Evolutionary conservation across 257 asterid species (phyloP).

Genomic region (Cynanchum wilfordii): DNA sequence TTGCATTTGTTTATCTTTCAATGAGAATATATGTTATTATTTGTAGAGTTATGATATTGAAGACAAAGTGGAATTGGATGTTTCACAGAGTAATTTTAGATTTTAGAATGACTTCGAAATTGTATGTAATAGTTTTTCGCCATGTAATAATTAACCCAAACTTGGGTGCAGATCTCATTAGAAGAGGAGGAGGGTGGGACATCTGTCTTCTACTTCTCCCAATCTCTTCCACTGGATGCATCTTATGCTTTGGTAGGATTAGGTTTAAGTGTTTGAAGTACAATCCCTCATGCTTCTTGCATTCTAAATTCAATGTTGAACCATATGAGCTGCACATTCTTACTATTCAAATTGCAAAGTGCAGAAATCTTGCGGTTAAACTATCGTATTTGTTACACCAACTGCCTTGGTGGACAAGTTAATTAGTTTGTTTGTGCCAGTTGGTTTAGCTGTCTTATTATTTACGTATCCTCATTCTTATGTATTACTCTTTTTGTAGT

Average conservation of each 20-base stretch:
- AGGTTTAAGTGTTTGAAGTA: neutral
- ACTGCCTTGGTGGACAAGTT: neutral
- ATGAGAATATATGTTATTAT: neutral
- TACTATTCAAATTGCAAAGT: neutral
- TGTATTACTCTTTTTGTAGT: conserved; percentile 36
- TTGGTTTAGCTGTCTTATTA: neutral
- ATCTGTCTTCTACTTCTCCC: no score
- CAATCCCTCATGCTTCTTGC: neutral
- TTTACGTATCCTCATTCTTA: neutral
- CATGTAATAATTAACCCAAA: neutral
- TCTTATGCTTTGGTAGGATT: no score
- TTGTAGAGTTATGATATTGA: neutral
- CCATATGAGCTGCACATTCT: neutral
- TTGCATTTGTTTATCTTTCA: neutral
- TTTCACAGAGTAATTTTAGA: neutral
- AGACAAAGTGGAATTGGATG: neutral
- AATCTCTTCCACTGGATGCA: no score
- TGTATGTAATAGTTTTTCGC: neutral
- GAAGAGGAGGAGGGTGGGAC: no score
- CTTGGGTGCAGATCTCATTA: no score
- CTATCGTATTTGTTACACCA: neutral
- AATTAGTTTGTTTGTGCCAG: neutral
- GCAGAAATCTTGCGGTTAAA: neutral
- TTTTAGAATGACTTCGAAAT: neutral
- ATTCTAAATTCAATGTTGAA: neutral